A percentile compares a stretch with the other conserved stretches of the same genome.
These are phyloP conservation scores for Pseudogymnoascus sp. DNA, from an alignment of 2,329 filamentous ascomycete species.

Conservation along the genomic window DNA sequence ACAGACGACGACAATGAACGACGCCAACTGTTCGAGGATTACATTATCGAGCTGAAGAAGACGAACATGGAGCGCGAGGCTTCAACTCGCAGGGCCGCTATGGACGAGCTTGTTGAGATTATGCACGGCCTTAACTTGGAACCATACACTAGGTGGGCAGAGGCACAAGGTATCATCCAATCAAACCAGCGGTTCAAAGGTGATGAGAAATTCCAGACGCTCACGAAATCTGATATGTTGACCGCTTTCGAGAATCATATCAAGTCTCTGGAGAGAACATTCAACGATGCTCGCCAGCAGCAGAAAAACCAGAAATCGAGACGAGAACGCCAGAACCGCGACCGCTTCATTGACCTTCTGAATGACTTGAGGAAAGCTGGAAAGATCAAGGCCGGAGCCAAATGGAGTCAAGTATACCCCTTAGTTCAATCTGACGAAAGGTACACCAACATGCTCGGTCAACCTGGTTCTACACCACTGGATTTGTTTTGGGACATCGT, in stretches of 20 bases:
- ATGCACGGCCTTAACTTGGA: conserved; percentile 76
- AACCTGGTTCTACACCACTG: conserved; percentile 74
- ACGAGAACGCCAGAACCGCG: conserved; percentile 77
- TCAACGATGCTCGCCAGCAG: conserved; percentile 85
- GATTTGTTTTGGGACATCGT: conserved; percentile 95
- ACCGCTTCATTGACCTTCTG: conserved; percentile 69
- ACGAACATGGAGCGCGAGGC: conserved; percentile 69
- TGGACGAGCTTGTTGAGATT: conserved; percentile 74
- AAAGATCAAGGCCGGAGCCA: conserved; percentile 81
- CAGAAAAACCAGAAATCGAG: conserved; percentile 76
- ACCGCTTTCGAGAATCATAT: conserved; percentile 93
- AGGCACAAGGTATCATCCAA: conserved; percentile 77
- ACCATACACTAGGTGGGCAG: conserved; percentile 89
- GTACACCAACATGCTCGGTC: conserved; percentile 76
- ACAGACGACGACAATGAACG: conserved; percentile 83
- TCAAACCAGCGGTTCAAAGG: conserved; percentile 68
- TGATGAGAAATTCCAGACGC: conserved; percentile 76
- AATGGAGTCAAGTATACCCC: conserved; percentile 77
- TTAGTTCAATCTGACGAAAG: conserved; percentile 72
- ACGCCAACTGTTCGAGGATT: conserved; percentile 87
- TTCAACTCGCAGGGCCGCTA: conserved; percentile 66
- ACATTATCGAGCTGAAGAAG: conserved; percentile 78
- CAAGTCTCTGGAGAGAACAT: conserved; percentile 79
- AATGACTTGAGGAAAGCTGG: conserved; percentile 65
- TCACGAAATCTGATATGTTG: conserved; percentile 85